phyloP scores from a whole-genome alignment of 2,329 filamentous ascomycete species.

The Fusarium foetens region DNA sequence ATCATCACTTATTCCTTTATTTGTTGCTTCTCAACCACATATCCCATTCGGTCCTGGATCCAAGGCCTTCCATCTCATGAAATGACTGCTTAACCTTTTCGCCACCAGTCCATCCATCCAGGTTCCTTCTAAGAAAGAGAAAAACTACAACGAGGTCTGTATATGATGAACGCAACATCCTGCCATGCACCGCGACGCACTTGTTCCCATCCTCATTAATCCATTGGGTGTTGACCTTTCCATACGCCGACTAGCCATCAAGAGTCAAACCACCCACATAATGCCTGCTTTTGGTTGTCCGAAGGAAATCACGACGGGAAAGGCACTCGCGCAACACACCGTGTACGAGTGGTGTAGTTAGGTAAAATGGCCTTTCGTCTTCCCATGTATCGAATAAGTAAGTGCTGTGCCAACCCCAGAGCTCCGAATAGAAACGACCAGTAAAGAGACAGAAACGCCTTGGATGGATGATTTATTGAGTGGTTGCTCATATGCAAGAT shows the following conservation, averaged over 20 bases:
- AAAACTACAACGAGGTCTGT: conserved; percentile 3
- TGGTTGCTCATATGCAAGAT: conserved; percentile 13
- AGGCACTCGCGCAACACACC: background rate
- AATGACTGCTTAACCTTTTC: background rate
- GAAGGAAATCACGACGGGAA: conserved; percentile 18
- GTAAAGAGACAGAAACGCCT: conserved; percentile 30
- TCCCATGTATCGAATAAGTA: conserved; percentile 11
- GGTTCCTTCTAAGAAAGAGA: conserved; percentile 9
- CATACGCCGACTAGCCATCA: conserved; percentile 26
- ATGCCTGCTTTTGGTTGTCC: conserved; percentile 36
- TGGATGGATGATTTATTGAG: conserved; percentile 19
- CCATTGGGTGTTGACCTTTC: conserved; percentile 24
- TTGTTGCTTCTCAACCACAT: background rate
- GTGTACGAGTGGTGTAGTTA: background rate
- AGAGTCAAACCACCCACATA: conserved; percentile 26
- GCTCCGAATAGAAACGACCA: conserved; percentile 8
- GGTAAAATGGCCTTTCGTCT: background rate
- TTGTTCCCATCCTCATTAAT: background rate
- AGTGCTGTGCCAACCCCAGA: conserved; percentile 7
- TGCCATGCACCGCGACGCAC: background rate
- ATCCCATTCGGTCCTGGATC: conserved; percentile 20
- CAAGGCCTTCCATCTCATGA: conserved; percentile 22
- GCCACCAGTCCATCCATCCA: background rate
- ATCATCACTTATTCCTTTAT: conserved; percentile 3
- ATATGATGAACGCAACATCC: conserved; percentile 19